Evolutionary conservation across 2,329 filamentous ascomycete species (phyloP), one percentile per base, ranked within the genome.

Genomic region (Penicillium paneum): DNA sequence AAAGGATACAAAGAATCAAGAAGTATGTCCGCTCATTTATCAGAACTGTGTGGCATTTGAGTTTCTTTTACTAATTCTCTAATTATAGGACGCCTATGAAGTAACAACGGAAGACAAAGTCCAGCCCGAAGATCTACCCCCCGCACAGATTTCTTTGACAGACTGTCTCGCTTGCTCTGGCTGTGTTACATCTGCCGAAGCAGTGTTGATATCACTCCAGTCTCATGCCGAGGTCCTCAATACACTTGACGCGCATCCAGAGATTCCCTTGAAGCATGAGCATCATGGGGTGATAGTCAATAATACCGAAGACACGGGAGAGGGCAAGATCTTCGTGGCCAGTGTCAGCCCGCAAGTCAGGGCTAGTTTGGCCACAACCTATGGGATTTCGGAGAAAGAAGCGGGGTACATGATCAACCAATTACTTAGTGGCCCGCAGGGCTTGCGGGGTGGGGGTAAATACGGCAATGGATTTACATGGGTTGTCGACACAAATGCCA

Each of bases 81-180:
- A 55, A 55, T 62, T 34, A 35, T 66, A 83, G 78, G 81, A 84
- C 60, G 71, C 79, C 6, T 89, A 92, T 75, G 91, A 97, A 83
- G 92, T 97, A 60, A 92, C 93, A 52, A 92, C 93, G 64, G 94
- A 97, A 79, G 93, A 95, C 72, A 86, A 90, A 67, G 79, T 87
- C 29, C 73, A 79, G 44, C 69, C 78, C 21, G 69, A 78, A 47
- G 76, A 85, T 58, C 81, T 83, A 48, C 81, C 85, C 3, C 90
- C 92, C 1, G 92, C 93, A 7, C 86, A 96, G 70, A 97, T 99
- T 65, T 97, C 92, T 45, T 83, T 99, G 57, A 97, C 94, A 7
- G 94, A 99, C 75, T 99, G 94, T 69, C 87, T 99, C 47, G 94
- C 94, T 49, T 99, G 94, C 74, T 97, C 94, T 10, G 94, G 94